Evolutionary conservation across 306 rosid species (phyloP).

Genomic region (Quercus glauca): DNA sequence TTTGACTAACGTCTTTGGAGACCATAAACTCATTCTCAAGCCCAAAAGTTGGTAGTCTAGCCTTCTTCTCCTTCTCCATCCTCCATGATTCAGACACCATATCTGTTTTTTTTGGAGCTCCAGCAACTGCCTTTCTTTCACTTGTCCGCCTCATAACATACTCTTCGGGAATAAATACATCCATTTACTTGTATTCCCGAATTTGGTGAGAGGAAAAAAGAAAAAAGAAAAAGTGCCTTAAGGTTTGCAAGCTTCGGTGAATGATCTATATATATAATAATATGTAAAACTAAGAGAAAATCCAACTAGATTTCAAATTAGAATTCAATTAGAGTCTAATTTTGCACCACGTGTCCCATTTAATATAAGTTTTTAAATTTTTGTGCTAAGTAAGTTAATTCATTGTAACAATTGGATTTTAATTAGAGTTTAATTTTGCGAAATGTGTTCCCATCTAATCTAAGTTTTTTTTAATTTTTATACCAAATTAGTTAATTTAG

Average conservation of each 20-base stretch:
- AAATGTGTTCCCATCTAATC: too few species aligned
- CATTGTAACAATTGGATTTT: too few species aligned
- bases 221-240: background rate
- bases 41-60: background rate
- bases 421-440: too few species aligned
- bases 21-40: background rate
- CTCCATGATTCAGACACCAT: background rate
- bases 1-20: background rate
- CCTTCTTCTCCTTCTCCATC: background rate
- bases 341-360: too few species aligned
- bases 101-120: background rate
- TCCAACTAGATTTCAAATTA: too few species aligned
- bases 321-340: too few species aligned
- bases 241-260: background rate
- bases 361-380: too few species aligned
- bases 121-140: constrained; percentile 42
- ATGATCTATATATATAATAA: too few species aligned
- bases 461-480: too few species aligned
- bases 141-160: constrained; percentile 43
- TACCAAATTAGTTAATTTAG: too few species aligned
- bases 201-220: background rate
- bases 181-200: constrained; percentile 33
- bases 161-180: constrained; percentile 63
- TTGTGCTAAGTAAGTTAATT: too few species aligned
- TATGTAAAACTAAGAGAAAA: too few species aligned